Evolutionary conservation across 164 flowering plant genomes (phyloP).

Genomic region (Platanus orientalis): DNA sequence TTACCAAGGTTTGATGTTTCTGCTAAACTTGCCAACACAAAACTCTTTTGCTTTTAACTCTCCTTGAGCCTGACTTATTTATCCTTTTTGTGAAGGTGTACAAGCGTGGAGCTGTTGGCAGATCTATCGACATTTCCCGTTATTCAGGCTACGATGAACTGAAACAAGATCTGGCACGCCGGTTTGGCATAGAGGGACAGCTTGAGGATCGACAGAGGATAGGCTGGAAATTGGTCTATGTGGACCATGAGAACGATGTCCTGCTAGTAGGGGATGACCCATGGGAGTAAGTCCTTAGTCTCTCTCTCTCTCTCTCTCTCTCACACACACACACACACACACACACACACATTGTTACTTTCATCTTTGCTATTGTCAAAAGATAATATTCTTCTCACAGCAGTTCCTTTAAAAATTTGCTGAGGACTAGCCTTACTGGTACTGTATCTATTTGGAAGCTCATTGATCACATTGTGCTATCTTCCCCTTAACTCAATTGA

Average conservation of each 20-base stretch:
- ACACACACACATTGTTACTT: no score
- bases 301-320: no score
- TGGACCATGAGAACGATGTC: slow-evolving; percentile 90
- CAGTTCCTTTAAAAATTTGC: no score
- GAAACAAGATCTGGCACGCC: slow-evolving; percentile 90
- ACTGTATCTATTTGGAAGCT: no score
- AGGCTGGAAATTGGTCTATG: slow-evolving; percentile 96
- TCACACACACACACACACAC: no score
- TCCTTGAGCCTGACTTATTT: slow-evolving; percentile 8
- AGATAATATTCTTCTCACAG: no score
- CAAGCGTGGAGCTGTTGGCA: slow-evolving; percentile 97
- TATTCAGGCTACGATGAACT: slow-evolving; percentile 94
- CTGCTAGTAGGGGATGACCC: slow-evolving; percentile 97
- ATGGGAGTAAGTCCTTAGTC: slow-evolving; percentile 79
- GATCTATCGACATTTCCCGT: slow-evolving; percentile 86
- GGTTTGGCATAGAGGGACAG: slow-evolving; percentile 96
- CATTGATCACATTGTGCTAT: no score
- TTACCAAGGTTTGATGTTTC: slow-evolving; percentile 62
- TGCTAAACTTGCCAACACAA: not conserved
- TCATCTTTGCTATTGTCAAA: no score
- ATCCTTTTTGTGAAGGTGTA: slow-evolving; percentile 52
- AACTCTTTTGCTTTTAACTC: not conserved
- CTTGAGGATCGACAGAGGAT: slow-evolving; percentile 80
- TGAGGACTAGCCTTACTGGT: no score
- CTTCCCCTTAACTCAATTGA: no score